phyloP scores from a whole-genome alignment of 2,329 filamentous ascomycete species.

The Colletotrichum trifolii region DNA sequence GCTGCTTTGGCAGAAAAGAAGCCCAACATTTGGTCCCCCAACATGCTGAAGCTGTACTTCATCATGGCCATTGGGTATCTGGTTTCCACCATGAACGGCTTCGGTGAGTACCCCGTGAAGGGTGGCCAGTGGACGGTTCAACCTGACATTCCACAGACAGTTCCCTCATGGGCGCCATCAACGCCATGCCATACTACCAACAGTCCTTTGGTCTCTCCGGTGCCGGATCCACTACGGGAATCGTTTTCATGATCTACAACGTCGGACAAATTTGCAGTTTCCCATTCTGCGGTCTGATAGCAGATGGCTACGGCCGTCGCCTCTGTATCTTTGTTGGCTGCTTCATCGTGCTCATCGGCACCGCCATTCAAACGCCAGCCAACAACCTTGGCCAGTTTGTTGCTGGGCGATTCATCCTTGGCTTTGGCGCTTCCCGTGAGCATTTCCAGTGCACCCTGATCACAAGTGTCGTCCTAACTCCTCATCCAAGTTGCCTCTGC shows the following conservation, averaged over 20 bases:
- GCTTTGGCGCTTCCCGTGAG: constrained; percentile 62
- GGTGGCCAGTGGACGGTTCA: background rate
- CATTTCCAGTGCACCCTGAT: too few relatives aligned
- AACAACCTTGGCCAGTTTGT: constrained; percentile 59
- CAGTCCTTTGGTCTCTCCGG: constrained; percentile 55
- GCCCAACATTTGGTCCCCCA: constrained; percentile 46
- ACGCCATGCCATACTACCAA: constrained; percentile 59
- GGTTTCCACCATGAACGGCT: constrained; percentile 46
- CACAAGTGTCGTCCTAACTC: background rate
- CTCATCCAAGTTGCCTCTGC: constrained; percentile 59
- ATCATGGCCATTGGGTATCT: constrained; percentile 44
- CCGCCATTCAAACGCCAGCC: constrained; percentile 54
- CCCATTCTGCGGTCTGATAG: constrained; percentile 59
- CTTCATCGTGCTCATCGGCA: constrained; percentile 58
- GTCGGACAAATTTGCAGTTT: constrained; percentile 60
- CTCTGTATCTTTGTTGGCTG: constrained; percentile 62
- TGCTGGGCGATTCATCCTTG: constrained; percentile 50
- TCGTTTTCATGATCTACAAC: constrained; percentile 59
- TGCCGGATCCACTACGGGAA: constrained; percentile 56
- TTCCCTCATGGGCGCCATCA: constrained; percentile 48
- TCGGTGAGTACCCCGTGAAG: constrained; percentile 36
- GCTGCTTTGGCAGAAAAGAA: constrained; percentile 49
- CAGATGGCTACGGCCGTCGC: constrained; percentile 61
- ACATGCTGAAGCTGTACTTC: constrained; percentile 46
- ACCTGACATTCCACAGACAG: constrained; percentile 52